phyloP scores from a whole-genome alignment of 306 rosid genomes.

The Notholithocarpus densiflorus region DNA sequence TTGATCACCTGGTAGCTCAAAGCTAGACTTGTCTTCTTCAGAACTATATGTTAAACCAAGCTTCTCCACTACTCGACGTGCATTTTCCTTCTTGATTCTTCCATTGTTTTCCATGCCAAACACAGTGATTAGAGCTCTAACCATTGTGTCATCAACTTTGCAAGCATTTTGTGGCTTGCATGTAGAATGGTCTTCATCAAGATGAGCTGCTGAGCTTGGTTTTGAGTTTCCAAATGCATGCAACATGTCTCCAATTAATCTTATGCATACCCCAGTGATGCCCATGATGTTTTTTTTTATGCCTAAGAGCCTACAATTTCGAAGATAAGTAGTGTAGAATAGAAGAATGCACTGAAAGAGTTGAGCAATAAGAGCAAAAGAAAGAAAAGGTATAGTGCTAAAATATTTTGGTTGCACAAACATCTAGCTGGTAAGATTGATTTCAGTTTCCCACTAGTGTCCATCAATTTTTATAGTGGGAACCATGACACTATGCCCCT shows the following conservation, averaged over 20 bases:
- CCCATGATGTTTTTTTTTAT: constrained; percentile 36
- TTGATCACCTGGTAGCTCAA: constrained; percentile 36
- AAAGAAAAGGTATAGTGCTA: constrained; percentile 1
- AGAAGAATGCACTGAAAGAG: background rate
- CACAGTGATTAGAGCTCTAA: constrained; percentile 64
- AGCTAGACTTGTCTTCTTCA: constrained; percentile 35
- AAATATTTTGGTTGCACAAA: background rate
- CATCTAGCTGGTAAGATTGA: background rate
- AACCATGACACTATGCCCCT: constrained; percentile 24
- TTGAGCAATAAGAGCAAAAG: background rate
- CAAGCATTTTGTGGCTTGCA: constrained; percentile 22
- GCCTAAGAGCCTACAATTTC: background rate
- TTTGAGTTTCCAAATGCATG: constrained; percentile 42
- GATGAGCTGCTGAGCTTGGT: constrained; percentile 19
- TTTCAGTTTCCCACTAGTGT: background rate
- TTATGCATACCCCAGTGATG: constrained; percentile 50
- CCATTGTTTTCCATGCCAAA: constrained; percentile 86
- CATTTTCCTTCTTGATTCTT: constrained; percentile 75
- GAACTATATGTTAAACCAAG: constrained; percentile 55
- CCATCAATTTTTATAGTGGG: constrained; percentile 38
- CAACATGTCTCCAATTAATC: constrained; percentile 56
- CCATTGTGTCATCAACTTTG: constrained; percentile 51
- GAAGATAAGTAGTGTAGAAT: background rate
- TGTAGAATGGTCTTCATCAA: background rate
- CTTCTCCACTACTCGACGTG: constrained; percentile 60